Evolutionary conservation across 2,329 filamentous ascomycete species (phyloP).

Genomic region (Penicillium sp.): DNA sequence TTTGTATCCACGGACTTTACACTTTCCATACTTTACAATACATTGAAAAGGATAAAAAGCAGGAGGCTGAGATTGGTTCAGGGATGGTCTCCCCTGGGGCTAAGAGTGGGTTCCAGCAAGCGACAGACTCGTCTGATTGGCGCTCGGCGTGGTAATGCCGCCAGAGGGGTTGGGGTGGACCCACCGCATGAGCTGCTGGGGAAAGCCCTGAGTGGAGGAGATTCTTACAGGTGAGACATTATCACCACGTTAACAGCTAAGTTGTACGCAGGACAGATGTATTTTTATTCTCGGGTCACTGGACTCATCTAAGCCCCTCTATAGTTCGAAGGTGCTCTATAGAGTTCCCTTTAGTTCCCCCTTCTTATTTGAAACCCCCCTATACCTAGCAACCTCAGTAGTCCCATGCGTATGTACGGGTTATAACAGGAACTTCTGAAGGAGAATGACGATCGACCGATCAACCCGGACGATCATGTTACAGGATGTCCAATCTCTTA

Average conservation of each 20-base stretch:
- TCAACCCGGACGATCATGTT: slow-evolving; percentile 15
- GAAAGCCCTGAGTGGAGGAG: slow-evolving; percentile 8
- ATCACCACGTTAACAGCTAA: neutral
- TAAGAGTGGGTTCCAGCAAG: neutral
- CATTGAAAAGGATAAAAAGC: neutral
- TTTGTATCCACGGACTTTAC: neutral
- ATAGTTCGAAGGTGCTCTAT: too few species aligned
- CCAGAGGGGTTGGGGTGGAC: slow-evolving; percentile 12
- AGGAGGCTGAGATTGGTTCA: neutral
- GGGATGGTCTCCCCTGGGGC: neutral
- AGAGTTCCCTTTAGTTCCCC: neutral
- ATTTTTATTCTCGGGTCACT: neutral
- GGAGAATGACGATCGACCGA: slow-evolving; percentile 8
- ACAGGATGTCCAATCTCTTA: neutral
- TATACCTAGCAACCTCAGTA: neutral
- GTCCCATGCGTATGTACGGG: neutral
- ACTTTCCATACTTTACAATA: neutral
- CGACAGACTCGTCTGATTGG: slow-evolving; percentile 4
- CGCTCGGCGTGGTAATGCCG: slow-evolving; percentile 7
- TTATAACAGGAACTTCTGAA: neutral
- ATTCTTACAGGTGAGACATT: slow-evolving; percentile 10
- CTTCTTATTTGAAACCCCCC: neutral
- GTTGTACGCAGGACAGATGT: neutral
- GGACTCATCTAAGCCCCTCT: too few species aligned
- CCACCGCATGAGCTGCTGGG: slow-evolving; percentile 15